Evolutionary conservation across 1,284 basidiomycete species (phyloP).

Genomic region (Tausonia pullulans): DNA sequence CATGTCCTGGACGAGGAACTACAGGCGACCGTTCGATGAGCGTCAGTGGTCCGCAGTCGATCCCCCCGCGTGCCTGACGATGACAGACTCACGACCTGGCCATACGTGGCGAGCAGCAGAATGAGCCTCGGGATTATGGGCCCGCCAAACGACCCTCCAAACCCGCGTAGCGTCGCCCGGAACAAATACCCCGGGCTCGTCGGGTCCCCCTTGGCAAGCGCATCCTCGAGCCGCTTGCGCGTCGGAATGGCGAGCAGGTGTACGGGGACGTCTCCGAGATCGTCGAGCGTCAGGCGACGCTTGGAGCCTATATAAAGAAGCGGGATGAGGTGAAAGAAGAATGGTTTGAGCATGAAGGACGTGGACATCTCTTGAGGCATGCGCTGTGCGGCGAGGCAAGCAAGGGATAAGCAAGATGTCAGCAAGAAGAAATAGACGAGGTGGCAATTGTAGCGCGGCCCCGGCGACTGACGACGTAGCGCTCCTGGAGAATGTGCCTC

Average conservation of each 20-base stretch:
- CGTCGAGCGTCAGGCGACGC: slow-evolving; percentile 1
- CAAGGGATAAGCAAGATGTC: not conserved
- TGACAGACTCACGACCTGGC: not conserved
- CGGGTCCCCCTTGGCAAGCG: not conserved
- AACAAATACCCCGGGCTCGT: not conserved
- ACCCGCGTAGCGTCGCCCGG: not conserved
- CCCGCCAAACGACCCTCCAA: not conserved
- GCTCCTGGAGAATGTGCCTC: not conserved
- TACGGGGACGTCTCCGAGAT: not conserved
- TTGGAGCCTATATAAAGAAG: slow-evolving; percentile 9
- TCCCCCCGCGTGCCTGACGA: not conserved
- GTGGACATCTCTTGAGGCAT: not conserved
- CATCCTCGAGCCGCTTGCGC: not conserved
- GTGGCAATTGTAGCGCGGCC: not conserved
- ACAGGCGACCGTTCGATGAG: not conserved
- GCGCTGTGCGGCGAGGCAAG: not conserved
- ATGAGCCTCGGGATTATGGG: slow-evolving; percentile 10
- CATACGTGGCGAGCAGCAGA: slow-evolving; percentile 11
- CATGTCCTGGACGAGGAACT: slow-evolving; percentile 14
- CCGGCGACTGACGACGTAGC: not conserved
- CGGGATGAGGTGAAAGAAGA: slow-evolving; percentile 4
- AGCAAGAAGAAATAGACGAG: too few relatives aligned
- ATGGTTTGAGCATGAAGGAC: slow-evolving; percentile 4
- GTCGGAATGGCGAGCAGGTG: slow-evolving; percentile 1
- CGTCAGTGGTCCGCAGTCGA: not conserved